A percentile compares a stretch with the other conserved stretches of the same genome.
phyloP scores from a whole-genome alignment of 331 rosid genomes.

The Malus hybrid region DNA sequence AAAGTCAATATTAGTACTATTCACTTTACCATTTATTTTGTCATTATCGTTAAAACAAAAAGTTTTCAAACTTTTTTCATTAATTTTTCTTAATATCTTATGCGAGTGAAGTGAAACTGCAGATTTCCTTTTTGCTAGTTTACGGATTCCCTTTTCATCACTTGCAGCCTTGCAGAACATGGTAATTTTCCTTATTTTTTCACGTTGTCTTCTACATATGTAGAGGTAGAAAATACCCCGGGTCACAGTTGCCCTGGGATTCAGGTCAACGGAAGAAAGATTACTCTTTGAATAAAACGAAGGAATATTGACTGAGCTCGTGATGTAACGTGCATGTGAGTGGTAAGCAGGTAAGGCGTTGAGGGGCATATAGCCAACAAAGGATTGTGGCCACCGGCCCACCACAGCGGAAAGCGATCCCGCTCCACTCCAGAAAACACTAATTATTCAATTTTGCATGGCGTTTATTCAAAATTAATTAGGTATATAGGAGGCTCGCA shows the following conservation, averaged over 20 bases:
- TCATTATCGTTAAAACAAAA: too few relatives aligned
- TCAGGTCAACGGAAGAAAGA: neutral
- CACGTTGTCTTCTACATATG: neutral
- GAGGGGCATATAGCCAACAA: neutral
- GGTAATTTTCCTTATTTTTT: neutral
- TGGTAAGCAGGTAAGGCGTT: neutral
- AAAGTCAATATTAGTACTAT: too few relatives aligned
- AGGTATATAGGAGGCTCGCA: too few relatives aligned
- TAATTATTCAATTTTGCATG: too few relatives aligned
- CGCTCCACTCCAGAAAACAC: neutral
- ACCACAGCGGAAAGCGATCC: neutral
- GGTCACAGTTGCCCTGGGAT: neutral
- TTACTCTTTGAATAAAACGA: neutral
- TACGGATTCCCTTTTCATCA: neutral
- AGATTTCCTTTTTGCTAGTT: neutral
- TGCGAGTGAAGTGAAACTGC: neutral
- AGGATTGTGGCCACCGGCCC: neutral
- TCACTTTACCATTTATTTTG: too few relatives aligned
- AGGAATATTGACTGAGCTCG: neutral
- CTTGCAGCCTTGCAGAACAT: neutral
- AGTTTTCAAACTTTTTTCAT: too few relatives aligned
- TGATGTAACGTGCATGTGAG: neutral
- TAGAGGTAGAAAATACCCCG: neutral
- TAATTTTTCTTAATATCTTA: too few relatives aligned
- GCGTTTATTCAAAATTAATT: too few relatives aligned